Base-by-base conservation (phyloP, 2,329 filamentous ascomycete genomes). In the Cryphonectria radicalis region DNA sequence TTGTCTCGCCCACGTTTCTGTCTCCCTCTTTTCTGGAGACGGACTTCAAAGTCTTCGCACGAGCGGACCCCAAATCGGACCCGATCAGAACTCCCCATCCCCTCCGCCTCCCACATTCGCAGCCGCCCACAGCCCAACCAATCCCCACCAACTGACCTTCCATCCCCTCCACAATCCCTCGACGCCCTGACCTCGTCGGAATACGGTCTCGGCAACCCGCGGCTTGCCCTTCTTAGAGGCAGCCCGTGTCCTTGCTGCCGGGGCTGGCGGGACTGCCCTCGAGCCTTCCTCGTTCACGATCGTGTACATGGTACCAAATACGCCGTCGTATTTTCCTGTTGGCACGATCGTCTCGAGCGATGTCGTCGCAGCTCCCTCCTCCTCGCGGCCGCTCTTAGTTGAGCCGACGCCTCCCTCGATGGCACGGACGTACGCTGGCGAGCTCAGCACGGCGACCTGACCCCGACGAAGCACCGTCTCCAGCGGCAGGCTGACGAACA, bases 381-480 rank as follows among this genome's bases (percentile, higher is more conserved):
- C 67, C 1, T 74, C 73, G 37, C 55, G 70, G 28, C 67, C 50
- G 60, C 64, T 80, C 40, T 80, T 77, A 53, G 67, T 43, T 60
- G 46, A 35, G 4, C 77, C n/a, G 63, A 69, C 17, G 19, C 68
- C 28, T 40, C 66, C 77, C 28, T 85, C 83, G 3, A 88, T 80
- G 0, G 89, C 87, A 14, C 80, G 79, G 2, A 87, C 74, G 70
- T 89, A 87, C 14, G 82, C 77, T 1, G 86, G 85, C 19, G 86
- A 85, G 22, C 86, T 86, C 63, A 93, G 86, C 0, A 94, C 90
- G 1, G 91, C 86, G 72, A 96, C 91, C 81, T 99, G 96, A 6
- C 93, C 95, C 72, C 96, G 90, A 64, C 96, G 91, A 10, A 98
- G 87, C 22, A 97, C 92, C 0, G 95, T 98, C 82, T 99, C 96